Evolutionary conservation across 805 yeast species (phyloP).

Genomic region (Cyberlindnera mrakii): DNA sequence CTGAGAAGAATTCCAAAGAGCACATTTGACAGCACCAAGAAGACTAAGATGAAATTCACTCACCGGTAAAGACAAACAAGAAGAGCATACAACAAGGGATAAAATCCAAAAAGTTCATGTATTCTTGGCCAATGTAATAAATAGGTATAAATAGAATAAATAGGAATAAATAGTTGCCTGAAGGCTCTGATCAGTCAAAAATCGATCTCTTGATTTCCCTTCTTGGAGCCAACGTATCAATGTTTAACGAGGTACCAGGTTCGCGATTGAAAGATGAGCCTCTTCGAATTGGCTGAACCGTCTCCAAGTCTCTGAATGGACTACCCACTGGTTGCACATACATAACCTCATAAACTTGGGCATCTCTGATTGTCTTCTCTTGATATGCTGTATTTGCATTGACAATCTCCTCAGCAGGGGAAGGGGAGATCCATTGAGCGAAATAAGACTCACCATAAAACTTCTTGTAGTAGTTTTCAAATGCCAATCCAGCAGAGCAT

Average conservation of each 20-base stretch:
- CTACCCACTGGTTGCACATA: constrained; percentile 5
- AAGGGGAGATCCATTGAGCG: constrained; percentile 11
- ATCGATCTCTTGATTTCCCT: constrained; percentile 10
- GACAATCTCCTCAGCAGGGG: constrained; percentile 1
- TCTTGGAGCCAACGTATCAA: constrained; percentile 14
- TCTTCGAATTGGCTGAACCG: constrained; percentile 8
- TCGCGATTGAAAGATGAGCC: constrained; percentile 15
- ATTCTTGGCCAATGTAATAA: not conserved
- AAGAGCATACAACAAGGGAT: no score
- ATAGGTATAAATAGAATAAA: constrained; percentile 6
- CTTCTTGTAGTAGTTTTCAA: constrained; percentile 7
- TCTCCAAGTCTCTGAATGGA: constrained; percentile 8
- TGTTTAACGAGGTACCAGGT: constrained; percentile 9
- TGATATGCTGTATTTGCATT: constrained; percentile 7
- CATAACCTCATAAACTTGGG: constrained; percentile 10
- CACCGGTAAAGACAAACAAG: no score
- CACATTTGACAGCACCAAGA: no score
- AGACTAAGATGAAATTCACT: no score
- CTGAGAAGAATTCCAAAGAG: no score
- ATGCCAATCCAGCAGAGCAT: constrained; percentile 3
- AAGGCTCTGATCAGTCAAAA: constrained; percentile 8
- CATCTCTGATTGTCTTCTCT: constrained; percentile 6
- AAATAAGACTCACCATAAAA: constrained; percentile 10
- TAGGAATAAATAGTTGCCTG: not conserved
- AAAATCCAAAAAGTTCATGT: no score